phyloP scores from a whole-genome alignment of 2,329 filamentous ascomycete species.

The Fusarium devonianum region DNA sequence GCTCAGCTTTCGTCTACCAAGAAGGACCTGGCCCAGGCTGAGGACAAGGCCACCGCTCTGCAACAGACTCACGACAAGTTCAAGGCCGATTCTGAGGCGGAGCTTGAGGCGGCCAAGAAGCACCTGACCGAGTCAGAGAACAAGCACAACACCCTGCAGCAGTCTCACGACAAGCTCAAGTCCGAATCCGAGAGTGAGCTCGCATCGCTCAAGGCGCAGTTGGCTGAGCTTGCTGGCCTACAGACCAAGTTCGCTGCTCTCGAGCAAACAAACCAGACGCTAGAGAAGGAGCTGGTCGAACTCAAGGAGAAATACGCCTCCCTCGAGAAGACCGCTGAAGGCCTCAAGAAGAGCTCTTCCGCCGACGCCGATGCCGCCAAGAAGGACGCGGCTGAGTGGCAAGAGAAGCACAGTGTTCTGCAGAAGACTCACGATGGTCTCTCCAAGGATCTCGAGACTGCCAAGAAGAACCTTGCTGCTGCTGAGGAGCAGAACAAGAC shows the following conservation, averaged over 20 bases:
- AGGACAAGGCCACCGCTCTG: slow-evolving; percentile 39
- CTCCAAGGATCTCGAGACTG: slow-evolving; percentile 41
- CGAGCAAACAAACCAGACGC: slow-evolving; percentile 39
- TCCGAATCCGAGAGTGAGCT: slow-evolving; percentile 31
- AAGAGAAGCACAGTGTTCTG: slow-evolving; percentile 40
- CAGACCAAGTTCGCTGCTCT: slow-evolving; percentile 45
- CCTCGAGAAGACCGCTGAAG: slow-evolving; percentile 38
- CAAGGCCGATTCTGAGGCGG: slow-evolving; percentile 41
- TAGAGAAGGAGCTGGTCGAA: slow-evolving; percentile 36
- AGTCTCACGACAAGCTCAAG: slow-evolving; percentile 37
- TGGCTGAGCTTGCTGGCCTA: slow-evolving; percentile 44
- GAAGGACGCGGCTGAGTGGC: slow-evolving; percentile 41
- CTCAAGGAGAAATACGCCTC: slow-evolving; percentile 43
- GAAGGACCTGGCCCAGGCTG: slow-evolving; percentile 35
- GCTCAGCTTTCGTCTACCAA: slow-evolving; percentile 38
- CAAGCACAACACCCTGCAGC: slow-evolving; percentile 29
- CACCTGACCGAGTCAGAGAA: slow-evolving; percentile 35
- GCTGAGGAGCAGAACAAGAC: slow-evolving; percentile 33
- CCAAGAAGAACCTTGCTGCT: slow-evolving; percentile 43
- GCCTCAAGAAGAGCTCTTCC: slow-evolving; percentile 44
- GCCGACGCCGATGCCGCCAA: slow-evolving; percentile 43
- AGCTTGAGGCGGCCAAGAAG: slow-evolving; percentile 41
- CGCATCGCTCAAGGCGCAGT: slow-evolving; percentile 32
- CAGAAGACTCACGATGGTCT: slow-evolving; percentile 35
- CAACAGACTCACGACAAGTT: slow-evolving; percentile 42